Evolutionary conservation across 1,139 yeast species (phyloP), one percentile per base, ranked within the genome.

Genomic region (Candida sanyaensis): DNA sequence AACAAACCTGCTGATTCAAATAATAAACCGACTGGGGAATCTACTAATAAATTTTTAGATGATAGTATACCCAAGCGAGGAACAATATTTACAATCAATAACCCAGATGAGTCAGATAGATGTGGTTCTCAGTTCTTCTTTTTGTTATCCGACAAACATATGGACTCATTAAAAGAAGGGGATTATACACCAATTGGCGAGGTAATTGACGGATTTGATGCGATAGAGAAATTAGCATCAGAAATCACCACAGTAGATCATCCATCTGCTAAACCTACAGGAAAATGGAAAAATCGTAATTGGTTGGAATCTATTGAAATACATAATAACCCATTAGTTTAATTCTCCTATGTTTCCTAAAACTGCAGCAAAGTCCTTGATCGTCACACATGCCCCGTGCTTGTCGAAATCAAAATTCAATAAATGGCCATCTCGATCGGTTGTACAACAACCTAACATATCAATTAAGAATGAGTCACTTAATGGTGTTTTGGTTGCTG

Each of bases 331-430:
- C 51, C 51, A 24, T 48, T 43, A 31, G 43, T 42, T 30, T 45
- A 31, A 8, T 52, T 75, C 78, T 1, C 79, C 80, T 13, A 75
- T 50, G 32, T 63, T 65, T 1, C 79, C 80, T 38, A 75, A 53
- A 5, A 75, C 68, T 51, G 68, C 75, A 1, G 77, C 79, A 61
- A 75, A 75, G 48, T 73, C 79, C 51, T 72, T 74, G 44, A 75
- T 66, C 5, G 58, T 54, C 5, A 75, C 63, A 43, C 58, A 58
- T 3, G 71, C 55, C 0, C 76, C 77, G 8, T 51, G 46, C 43
- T 63, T 62, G 17, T 61, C 53, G 21, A 67, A 62, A 48, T 66
- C 68, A 49, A 66, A 75, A 50, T 66, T 71, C 21, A 65, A 52
- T 5, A 65, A 45, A n/a, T 58, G 56, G 0, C 75, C 78, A 6